Conservation (phyloP, 202 grass and related monocot species). For the Zizania palustris region DNA sequence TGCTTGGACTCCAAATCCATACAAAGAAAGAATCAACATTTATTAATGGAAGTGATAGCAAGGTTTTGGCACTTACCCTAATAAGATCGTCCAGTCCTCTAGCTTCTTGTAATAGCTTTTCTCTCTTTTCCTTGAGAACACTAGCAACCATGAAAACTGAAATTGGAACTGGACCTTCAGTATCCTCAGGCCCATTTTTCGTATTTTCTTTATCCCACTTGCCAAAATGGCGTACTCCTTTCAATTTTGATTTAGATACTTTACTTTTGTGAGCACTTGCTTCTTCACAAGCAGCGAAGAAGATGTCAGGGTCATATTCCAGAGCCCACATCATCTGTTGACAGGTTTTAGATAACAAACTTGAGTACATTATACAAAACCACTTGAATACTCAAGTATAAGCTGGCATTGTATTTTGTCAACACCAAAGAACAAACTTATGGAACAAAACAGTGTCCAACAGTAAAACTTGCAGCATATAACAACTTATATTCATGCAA, state of each 20-base stretch:
- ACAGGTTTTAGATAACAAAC: slow-evolving; percentile 39
- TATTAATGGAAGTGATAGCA: slow-evolving; percentile 13
- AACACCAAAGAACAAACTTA: slow-evolving; percentile 13
- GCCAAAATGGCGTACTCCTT: slow-evolving; percentile 80
- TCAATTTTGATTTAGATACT: slow-evolving; percentile 76
- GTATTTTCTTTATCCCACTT: slow-evolving; percentile 86
- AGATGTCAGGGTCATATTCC: slow-evolving; percentile 94
- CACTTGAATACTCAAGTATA: slow-evolving; percentile 8
- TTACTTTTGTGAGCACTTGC: slow-evolving; percentile 59
- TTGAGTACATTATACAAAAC: slow-evolving; percentile 15
- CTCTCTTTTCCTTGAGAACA: slow-evolving; percentile 97
- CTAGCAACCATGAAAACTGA: slow-evolving; percentile 99
- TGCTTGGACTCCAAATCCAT: not conserved
- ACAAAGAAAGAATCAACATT: slow-evolving; percentile 10
- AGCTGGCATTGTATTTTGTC: slow-evolving; percentile 5
- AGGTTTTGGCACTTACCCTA: slow-evolving; percentile 57
- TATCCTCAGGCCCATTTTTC: slow-evolving; percentile 58
- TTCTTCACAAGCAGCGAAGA: slow-evolving; percentile 78
- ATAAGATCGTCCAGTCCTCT: slow-evolving; percentile 94
- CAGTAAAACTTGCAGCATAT: not conserved
- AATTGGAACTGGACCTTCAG: slow-evolving; percentile 88
- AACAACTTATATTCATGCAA: slow-evolving; percentile 4
- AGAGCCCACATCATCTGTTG: slow-evolving; percentile 99
- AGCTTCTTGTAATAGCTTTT: slow-evolving; percentile 87
- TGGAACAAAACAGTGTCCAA: not conserved